These are phyloP conservation scores for Helotiales sp. DNA, from an alignment of 2,329 filamentous ascomycete species.

Conservation along the genomic window DNA sequence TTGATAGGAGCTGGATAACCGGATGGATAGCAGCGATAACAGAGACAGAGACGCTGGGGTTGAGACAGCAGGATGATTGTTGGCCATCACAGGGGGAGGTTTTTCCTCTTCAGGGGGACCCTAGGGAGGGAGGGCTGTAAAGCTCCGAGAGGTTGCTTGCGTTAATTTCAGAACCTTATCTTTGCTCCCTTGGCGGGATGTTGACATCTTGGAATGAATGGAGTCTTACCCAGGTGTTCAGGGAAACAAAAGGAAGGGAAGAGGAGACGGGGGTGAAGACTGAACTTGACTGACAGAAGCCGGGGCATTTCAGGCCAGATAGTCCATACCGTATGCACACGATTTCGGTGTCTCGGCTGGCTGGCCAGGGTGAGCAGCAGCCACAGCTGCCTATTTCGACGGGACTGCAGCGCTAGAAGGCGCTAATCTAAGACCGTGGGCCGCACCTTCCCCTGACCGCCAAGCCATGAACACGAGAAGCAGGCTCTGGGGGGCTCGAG, in stretches of 20 bases:
- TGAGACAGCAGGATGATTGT: not conserved
- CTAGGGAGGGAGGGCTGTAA: not conserved
- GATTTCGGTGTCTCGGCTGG: conserved; percentile 3
- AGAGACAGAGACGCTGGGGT: not conserved
- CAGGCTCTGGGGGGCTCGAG: not conserved
- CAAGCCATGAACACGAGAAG: conserved; percentile 1
- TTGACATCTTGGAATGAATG: not conserved
- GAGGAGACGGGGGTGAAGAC: not conserved
- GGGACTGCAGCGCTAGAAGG: not conserved
- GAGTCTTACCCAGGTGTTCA: not conserved
- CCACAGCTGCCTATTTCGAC: conserved; percentile 8
- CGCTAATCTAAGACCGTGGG: conserved; percentile 1
- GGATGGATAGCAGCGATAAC: not conserved
- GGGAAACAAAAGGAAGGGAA: not conserved
- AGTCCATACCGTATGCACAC: not conserved
- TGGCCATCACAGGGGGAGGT: not conserved
- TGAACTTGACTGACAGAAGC: too few relatives aligned
- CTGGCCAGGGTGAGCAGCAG: not conserved
- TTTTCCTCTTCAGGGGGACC: not conserved
- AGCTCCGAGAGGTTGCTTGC: not conserved
- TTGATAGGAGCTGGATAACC: not conserved
- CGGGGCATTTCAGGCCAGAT: not conserved
- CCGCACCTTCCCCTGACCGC: not conserved
- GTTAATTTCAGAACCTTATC: not conserved
- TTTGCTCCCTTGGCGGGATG: not conserved